Evolutionary conservation across 805 yeast species (phyloP), one percentile per base, ranked within the genome.

Genomic region (Metschnikowia amazonensis): DNA sequence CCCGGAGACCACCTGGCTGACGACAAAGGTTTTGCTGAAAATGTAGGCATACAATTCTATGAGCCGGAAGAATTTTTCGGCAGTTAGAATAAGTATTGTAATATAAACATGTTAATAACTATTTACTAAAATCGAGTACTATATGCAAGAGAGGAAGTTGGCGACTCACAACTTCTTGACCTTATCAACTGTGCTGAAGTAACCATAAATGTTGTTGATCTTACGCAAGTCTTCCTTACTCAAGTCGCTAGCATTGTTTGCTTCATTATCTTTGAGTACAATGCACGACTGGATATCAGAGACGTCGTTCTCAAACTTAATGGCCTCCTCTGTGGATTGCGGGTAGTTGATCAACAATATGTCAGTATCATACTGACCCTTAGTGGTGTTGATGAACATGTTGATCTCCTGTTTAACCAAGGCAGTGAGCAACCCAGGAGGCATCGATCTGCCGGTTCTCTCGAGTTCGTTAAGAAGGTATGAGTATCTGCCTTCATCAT

Each of bases 1-100:
- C 57, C 60, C 1, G 63, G 59, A 0, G 98, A 92, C 63, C 86
- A 84, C 60, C 86, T 94, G 71, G 89, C 86, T 55, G 78, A 86
- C 40, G 99, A 92, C 62, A 63, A 60, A 51, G 60, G 49, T 45
- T 90, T 90, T 71, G 97, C 98, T 0, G 51, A 69, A 35, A 50
- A 44, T 21, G 58, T 76, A 1, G 79, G 78, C 0, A 36, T 89
- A 1, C 50, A 53, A 17, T 92, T 88, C 57, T 66, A 67, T 42
- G 67, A 80, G 0, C 98, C 98, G 0, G 97, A 92, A 55, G 82
- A 83, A 41, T 70, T 70, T 45, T 84, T 86, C 24, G 50, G 52
- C 8, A 30, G 42, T 24, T 45, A 35, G 25, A 13, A 4, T 8
- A 28, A 8, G 16, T 13, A 14, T 28, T 13, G 31, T 28, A n/a